phyloP scores from a whole-genome alignment of 345 rosid species.

The Bretschneidera sinensis region DNA sequence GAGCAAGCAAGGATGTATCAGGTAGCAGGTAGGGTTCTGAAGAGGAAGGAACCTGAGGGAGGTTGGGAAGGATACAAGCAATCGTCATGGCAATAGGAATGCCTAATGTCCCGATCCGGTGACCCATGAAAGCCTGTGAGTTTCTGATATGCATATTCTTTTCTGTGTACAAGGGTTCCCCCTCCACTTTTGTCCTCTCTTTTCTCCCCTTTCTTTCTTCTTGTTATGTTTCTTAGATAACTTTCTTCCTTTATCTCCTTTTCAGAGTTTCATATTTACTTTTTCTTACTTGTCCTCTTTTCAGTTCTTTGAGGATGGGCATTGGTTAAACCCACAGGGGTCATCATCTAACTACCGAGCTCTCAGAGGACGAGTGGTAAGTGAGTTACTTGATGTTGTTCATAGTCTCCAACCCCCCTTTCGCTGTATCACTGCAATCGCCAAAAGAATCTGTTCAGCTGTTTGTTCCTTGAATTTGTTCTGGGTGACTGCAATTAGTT shows the following conservation, averaged over 20 bases:
- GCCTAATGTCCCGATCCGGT: conserved; percentile 18
- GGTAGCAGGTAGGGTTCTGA: conserved; percentile 47
- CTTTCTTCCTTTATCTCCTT: not conserved
- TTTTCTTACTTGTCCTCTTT: not conserved
- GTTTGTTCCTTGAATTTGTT: conserved; percentile 30
- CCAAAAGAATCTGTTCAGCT: conserved; percentile 24
- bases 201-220: not conserved
- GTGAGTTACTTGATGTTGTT: conserved; percentile 42
- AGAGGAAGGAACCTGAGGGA: conserved; percentile 90
- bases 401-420: conserved; percentile 40
- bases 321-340: conserved; percentile 31
- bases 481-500: conserved; percentile 36
- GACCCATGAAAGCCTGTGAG: conserved; percentile 41
- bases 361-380: conserved; percentile 47
- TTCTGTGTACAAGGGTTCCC: not conserved
- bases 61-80: conserved; percentile 88
- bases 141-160: conserved; percentile 7
- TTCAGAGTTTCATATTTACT: not conserved
- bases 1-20: conserved; percentile 79
- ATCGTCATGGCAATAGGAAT: conserved; percentile 68
- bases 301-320: conserved; percentile 34
- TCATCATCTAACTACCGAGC: conserved; percentile 30
- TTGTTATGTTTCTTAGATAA: not conserved
- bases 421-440: conserved; percentile 22
- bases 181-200: not conserved